phyloP scores from a whole-genome alignment of 148 eudicot genomes.

The Rhododendron griersonianum region DNA sequence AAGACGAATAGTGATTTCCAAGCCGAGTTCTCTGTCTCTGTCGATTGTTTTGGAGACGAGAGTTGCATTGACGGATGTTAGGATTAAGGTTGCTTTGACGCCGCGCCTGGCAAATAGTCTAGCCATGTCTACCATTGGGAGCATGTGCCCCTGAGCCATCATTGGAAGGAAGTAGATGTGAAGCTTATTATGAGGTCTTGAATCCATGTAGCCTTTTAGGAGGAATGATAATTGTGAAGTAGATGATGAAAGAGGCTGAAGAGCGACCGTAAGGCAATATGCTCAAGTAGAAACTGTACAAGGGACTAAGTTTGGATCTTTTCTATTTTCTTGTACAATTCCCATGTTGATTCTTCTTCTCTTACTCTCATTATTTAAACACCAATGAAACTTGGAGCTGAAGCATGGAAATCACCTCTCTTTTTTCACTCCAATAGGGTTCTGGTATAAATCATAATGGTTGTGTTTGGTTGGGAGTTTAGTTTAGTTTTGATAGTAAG shows the following conservation, averaged over 20 bases:
- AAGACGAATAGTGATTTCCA: background rate
- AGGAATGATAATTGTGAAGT: background rate
- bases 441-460: background rate
- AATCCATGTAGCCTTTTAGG: conserved; percentile 5
- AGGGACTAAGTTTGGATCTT: background rate
- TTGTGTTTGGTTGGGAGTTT: too few species aligned
- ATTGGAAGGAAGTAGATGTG: conserved; percentile 17
- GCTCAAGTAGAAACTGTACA: background rate
- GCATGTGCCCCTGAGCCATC: conserved; percentile 16
- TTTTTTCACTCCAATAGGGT: background rate
- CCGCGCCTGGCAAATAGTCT: background rate
- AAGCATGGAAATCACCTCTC: background rate
- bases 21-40: conserved; percentile 6
- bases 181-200: background rate
- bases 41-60: conserved; percentile 1
- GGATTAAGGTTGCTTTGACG: conserved; percentile 5
- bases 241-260: background rate
- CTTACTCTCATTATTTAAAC: background rate
- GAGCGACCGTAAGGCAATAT: background rate
- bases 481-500: too few species aligned
- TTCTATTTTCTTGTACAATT: background rate
- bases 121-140: conserved; percentile 22
- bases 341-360: background rate
- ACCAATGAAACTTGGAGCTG: background rate
- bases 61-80: conserved; percentile 12